Conservation (phyloP, 2,329 filamentous ascomycete genomes). For the Penicillium brasilianum region DNA sequence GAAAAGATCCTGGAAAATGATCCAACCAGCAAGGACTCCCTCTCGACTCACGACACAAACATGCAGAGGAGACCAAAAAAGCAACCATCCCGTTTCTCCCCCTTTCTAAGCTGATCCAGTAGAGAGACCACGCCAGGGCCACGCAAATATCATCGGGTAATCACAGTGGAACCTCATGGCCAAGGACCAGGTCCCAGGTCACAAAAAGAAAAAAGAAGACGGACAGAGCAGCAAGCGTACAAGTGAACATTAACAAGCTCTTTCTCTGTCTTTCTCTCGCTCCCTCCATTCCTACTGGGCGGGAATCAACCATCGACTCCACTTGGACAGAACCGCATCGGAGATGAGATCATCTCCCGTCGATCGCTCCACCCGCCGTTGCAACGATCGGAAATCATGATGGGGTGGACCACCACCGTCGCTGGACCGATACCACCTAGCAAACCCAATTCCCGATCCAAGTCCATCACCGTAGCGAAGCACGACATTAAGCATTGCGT, state of each 20-base stretch:
- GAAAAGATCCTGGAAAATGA: neutral
- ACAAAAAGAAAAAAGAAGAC: neutral
- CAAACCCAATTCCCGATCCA: neutral
- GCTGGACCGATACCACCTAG: conserved; percentile 25
- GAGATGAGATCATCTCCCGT: conserved; percentile 24
- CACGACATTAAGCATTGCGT: no score
- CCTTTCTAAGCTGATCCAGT: no score
- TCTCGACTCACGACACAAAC: neutral
- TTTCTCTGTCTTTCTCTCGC: neutral
- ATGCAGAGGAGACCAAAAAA: neutral
- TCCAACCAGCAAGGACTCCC: neutral
- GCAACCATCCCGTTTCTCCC: neutral
- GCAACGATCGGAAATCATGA: conserved; percentile 2
- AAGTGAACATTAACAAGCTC: neutral
- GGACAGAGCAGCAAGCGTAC: neutral
- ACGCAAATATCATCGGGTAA: no score
- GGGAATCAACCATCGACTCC: neutral
- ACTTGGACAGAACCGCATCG: conserved; percentile 2
- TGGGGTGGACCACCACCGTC: neutral
- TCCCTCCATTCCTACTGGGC: neutral
- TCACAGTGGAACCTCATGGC: no score
- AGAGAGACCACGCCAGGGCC: no score
- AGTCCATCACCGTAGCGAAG: neutral
- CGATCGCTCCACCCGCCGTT: conserved; percentile 13
- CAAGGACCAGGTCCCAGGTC: no score